phyloP scores from a whole-genome alignment of 352 stramenopile genomes.

The Globisporangium acanthophoron region DNA sequence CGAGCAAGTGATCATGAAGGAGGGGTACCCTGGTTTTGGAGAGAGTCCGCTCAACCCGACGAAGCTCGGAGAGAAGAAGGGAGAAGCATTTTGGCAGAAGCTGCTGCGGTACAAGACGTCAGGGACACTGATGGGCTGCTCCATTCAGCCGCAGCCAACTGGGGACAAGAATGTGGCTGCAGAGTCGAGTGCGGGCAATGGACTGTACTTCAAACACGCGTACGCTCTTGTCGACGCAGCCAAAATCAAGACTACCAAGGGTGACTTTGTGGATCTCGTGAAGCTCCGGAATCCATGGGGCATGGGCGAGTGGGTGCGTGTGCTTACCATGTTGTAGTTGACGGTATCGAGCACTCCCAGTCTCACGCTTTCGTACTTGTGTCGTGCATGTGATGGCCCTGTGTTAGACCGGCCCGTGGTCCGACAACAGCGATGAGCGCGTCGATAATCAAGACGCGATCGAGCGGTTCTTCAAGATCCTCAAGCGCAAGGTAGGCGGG shows the following conservation, averaged over 20 bases:
- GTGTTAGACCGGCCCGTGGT: conserved; percentile 73
- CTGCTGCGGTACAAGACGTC: conserved; percentile 70
- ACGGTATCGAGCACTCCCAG: no score
- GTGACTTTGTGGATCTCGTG: conserved; percentile 53
- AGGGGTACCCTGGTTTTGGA: conserved; percentile 69
- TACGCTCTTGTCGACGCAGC: conserved; percentile 80
- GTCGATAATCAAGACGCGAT: conserved; percentile 77
- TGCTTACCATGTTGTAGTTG: no score
- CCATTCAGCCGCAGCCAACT: conserved; percentile 73
- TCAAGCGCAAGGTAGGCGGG: conserved; percentile 56
- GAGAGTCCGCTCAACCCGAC: conserved; percentile 57
- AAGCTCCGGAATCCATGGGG: conserved; percentile 90
- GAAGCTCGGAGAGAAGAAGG: conserved; percentile 30
- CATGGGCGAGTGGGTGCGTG: conserved; percentile 86
- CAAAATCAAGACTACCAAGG: conserved; percentile 56
- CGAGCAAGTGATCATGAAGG: conserved; percentile 84
- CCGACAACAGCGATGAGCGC: conserved; percentile 71
- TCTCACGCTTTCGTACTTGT: no score
- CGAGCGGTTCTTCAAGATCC: conserved; percentile 63
- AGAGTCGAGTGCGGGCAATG: conserved; percentile 76
- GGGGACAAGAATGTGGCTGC: conserved; percentile 51
- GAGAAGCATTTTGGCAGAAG: conserved; percentile 81
- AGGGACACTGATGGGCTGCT: conserved; percentile 89
- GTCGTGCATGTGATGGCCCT: no score
- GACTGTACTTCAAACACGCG: conserved; percentile 85